These are phyloP conservation scores for Candida coquimbonensis DNA, from an alignment of 805 yeast species.

Conservation along the genomic window DNA sequence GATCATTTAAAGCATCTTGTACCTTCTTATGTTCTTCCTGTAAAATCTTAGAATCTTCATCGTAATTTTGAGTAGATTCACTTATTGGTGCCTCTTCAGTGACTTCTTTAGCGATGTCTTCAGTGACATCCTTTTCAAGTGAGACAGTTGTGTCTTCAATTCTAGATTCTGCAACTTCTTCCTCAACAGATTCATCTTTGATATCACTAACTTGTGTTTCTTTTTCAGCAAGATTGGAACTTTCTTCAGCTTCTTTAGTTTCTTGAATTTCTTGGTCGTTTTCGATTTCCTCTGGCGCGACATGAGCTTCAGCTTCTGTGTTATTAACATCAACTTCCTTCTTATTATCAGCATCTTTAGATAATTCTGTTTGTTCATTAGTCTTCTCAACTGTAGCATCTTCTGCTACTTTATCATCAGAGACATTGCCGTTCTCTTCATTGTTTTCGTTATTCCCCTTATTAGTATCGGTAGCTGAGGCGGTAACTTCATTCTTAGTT, in stretches of 20 bases:
- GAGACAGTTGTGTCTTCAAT: background rate
- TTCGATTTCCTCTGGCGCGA: no score
- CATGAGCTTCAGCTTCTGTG: no score
- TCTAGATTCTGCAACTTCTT: background rate
- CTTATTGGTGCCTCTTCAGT: conserved; percentile 6
- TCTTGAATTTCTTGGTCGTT: background rate
- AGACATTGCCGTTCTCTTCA: no score
- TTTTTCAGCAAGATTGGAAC: background rate
- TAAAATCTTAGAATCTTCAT: background rate
- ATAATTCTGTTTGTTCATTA: no score
- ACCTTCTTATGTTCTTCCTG: conserved; percentile 3
- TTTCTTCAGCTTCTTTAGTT: background rate
- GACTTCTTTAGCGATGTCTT: background rate
- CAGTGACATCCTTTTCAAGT: background rate
- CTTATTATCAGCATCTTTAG: no score
- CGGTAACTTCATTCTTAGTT: no score
- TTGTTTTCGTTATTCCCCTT: no score
- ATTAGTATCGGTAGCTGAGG: no score
- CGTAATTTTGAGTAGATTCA: conserved; percentile 3
- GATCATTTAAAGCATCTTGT: conserved; percentile 1
- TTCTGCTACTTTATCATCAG: no score
- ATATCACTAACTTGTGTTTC: background rate
- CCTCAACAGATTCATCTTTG: background rate
- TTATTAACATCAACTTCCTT: no score
- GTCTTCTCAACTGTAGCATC: no score